Conservation (phyloP, 2,329 filamentous ascomycete species). For the Coniochaeta pulveracea region DNA sequence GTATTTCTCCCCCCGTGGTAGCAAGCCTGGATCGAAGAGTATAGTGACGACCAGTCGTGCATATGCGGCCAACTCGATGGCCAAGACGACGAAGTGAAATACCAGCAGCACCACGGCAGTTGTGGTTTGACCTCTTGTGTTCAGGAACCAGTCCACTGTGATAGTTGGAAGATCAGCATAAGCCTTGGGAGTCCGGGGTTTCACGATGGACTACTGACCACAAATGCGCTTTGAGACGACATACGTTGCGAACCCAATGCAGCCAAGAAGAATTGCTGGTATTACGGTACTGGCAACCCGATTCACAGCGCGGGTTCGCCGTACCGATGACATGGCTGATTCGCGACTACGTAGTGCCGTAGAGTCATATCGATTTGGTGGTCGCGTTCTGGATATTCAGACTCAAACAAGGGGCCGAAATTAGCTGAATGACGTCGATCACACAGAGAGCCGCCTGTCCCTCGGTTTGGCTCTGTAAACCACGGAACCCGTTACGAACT, state of each 20-base stretch:
- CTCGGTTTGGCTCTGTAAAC: too few relatives aligned
- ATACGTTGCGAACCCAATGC: conserved; percentile 61
- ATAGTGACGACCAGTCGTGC: conserved; percentile 59
- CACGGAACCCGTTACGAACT: too few relatives aligned
- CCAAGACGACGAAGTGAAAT: conserved; percentile 61
- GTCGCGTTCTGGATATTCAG: too few relatives aligned
- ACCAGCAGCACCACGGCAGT: conserved; percentile 59
- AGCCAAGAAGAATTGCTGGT: conserved; percentile 55
- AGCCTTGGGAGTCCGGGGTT: too few relatives aligned
- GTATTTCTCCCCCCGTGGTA: conserved; percentile 46
- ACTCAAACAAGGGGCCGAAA: too few relatives aligned
- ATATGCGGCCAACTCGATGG: conserved; percentile 57
- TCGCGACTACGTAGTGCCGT: too few relatives aligned
- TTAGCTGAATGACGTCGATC: too few relatives aligned
- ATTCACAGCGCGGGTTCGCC: conserved; percentile 27
- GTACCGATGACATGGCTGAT: conserved; percentile 1
- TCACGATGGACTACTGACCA: conserved; percentile 36
- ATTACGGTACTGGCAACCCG: conserved; percentile 54
- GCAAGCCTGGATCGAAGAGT: conserved; percentile 59
- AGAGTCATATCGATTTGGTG: too few relatives aligned
- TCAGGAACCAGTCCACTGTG: conserved; percentile 61
- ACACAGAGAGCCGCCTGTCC: too few relatives aligned
- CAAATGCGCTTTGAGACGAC: conserved; percentile 57
- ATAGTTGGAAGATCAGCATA: conserved; percentile 5
- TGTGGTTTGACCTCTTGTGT: conserved; percentile 30